Evolutionary conservation across 768 basidiomycete species (phyloP).

Genomic region (Termitomyces sp.): DNA sequence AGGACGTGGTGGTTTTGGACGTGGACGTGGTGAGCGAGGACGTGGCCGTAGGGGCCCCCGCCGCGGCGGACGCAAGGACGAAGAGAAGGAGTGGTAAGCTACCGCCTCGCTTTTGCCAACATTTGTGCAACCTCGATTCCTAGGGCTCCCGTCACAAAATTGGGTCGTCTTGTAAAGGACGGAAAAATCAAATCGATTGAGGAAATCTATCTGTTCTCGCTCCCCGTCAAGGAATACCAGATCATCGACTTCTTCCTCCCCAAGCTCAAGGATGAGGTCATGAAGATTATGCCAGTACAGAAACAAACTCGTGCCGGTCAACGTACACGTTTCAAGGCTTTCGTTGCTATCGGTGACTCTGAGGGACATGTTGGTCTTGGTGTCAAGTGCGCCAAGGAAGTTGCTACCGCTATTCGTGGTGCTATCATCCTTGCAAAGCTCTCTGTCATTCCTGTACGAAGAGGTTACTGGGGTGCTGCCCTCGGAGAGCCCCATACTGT

Average conservation of each 20-base stretch:
- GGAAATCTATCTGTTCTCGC: slow-evolving; percentile 99
- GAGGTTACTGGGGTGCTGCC: slow-evolving; percentile 99
- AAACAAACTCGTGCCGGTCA: slow-evolving; percentile 99
- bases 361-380: slow-evolving; percentile 99
- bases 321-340: slow-evolving; percentile 99
- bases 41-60: slow-evolving; percentile 87
- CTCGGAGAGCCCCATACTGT: slow-evolving; percentile 99
- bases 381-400: slow-evolving; percentile 99
- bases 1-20: slow-evolving; percentile 72
- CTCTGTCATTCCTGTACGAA: slow-evolving; percentile 94
- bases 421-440: slow-evolving; percentile 99
- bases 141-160: slow-evolving; percentile 98
- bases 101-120: slow-evolving; percentile 15
- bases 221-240: slow-evolving; percentile 99
- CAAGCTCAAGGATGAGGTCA: slow-evolving; percentile 98
- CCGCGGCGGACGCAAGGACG: slow-evolving; percentile 97
- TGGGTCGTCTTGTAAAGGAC: slow-evolving; percentile 98
- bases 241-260: slow-evolving; percentile 99
- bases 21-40: slow-evolving; percentile 89
- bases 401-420: slow-evolving; percentile 98
- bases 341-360: slow-evolving; percentile 98
- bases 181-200: slow-evolving; percentile 99
- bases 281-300: slow-evolving; percentile 99
- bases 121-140: slow-evolving; percentile 3
- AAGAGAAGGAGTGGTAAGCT: slow-evolving; percentile 97